Evolutionary conservation across 176 grass and related monocot species (phyloP).

Genomic region (Sorghum bicolor): DNA sequence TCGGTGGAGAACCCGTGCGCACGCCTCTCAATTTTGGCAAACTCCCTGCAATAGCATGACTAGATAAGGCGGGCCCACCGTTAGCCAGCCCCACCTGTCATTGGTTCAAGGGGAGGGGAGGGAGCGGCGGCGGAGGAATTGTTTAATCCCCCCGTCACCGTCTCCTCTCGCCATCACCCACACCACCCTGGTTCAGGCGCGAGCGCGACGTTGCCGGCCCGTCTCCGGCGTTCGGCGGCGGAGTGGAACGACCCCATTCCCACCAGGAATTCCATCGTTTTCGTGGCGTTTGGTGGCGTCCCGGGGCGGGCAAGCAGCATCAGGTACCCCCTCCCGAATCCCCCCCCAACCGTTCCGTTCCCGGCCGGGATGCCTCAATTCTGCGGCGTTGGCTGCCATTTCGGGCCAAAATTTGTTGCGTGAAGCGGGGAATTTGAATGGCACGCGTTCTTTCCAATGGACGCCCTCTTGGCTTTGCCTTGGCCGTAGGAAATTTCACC

Average conservation of each 20-base stretch:
- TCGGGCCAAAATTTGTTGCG: background rate
- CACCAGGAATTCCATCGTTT: background rate
- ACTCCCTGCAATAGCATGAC: constrained; percentile 10
- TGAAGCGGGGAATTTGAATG: background rate
- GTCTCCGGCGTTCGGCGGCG: constrained; percentile 10
- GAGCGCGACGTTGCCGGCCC: constrained; percentile 23
- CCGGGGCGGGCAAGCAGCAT: background rate
- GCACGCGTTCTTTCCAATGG: background rate
- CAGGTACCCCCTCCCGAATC: constrained; percentile 15
- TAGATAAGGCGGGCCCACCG: constrained; percentile 31
- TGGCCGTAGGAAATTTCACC: background rate
- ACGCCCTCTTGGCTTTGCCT: background rate
- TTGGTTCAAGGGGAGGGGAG: background rate
- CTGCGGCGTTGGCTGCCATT: background rate
- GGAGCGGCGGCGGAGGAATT: background rate
- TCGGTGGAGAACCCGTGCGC: background rate
- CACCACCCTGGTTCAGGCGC: background rate
- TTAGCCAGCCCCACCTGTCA: background rate
- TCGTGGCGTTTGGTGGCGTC: background rate
- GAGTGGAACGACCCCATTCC: background rate
- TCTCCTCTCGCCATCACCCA: background rate
- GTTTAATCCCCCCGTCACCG: constrained; percentile 18
- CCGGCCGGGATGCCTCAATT: background rate
- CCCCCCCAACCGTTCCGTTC: too few species aligned
- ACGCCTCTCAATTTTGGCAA: constrained; percentile 27